Evolutionary conservation across 2,329 filamentous ascomycete genomes (phyloP).

Genomic region (Didymella sp.): DNA sequence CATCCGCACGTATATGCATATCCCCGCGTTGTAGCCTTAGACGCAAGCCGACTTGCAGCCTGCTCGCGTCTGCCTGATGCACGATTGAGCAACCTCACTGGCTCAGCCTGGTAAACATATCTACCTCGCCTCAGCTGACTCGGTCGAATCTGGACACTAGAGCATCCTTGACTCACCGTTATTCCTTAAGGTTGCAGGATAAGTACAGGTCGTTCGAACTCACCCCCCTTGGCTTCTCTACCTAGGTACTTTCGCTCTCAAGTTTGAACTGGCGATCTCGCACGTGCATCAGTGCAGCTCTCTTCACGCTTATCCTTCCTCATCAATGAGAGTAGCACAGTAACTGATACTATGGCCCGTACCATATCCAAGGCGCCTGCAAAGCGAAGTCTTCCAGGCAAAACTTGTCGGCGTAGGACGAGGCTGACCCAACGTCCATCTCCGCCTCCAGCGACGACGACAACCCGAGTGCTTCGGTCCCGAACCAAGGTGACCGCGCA

Average conservation of each 20-base stretch:
- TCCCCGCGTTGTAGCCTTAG: constrained; percentile 5
- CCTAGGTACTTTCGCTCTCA: background rate
- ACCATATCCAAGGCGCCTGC: no score
- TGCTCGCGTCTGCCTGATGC: constrained; percentile 18
- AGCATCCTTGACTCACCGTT: background rate
- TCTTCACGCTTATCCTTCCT: no score
- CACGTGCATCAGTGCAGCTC: no score
- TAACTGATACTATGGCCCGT: no score
- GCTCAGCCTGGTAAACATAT: background rate
- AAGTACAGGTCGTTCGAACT: background rate
- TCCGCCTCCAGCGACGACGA: background rate
- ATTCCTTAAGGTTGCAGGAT: background rate
- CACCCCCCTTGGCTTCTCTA: background rate
- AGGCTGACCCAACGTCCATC: background rate
- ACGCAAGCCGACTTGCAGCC: background rate
- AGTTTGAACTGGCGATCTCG: background rate
- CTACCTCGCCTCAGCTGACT: background rate
- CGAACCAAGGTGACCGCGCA: constrained; percentile 6
- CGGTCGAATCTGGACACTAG: background rate
- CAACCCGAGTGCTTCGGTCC: constrained; percentile 26
- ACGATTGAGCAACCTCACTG: background rate
- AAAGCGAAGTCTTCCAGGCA: no score
- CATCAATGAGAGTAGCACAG: no score
- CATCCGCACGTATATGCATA: background rate
- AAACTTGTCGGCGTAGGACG: no score